These are phyloP conservation scores for Glutinoglossum americanum DNA, from an alignment of 495 filamentous ascomycete genomes.

Conservation along the genomic window DNA sequence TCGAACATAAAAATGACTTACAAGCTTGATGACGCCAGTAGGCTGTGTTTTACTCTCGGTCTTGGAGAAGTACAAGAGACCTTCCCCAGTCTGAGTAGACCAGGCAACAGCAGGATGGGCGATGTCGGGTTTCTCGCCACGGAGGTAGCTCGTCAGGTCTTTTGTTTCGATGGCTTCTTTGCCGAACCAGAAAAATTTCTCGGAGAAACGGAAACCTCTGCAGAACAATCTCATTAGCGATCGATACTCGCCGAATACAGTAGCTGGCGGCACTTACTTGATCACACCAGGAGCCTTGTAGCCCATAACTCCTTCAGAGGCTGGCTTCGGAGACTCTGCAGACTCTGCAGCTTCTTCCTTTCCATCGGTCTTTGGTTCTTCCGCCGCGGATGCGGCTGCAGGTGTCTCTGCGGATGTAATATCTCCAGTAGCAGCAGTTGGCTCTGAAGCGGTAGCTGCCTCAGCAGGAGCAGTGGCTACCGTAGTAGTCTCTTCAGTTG, in stretches of 20 bases:
- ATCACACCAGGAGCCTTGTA: conserved; percentile 76
- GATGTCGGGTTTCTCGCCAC: conserved; percentile 66
- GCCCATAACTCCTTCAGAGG: conserved; percentile 10
- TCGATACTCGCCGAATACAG: not conserved
- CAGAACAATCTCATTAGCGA: not conserved
- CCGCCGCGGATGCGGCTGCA: not conserved
- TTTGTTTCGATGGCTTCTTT: conserved; percentile 58
- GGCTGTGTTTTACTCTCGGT: conserved; percentile 60
- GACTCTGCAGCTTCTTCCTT: not conserved
- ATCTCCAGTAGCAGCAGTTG: not conserved
- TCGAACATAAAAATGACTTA: conserved; percentile 21
- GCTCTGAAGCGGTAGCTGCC: not conserved
- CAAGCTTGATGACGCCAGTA: conserved; percentile 64
- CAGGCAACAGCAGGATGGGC: conserved; percentile 67
- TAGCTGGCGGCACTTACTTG: conserved; percentile 46
- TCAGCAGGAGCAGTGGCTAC: conserved; percentile 2
- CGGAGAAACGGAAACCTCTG: conserved; percentile 43
- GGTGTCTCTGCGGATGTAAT: not conserved
- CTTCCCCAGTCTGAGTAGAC: conserved; percentile 85
- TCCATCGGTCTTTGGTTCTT: not conserved
- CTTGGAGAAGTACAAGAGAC: conserved; percentile 84
- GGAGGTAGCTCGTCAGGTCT: conserved; percentile 50
- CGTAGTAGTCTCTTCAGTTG: conserved; percentile 17
- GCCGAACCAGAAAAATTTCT: conserved; percentile 87
- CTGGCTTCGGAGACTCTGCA: not conserved